These are phyloP conservation scores for Monosporascus sp. DNA, from an alignment of 2,329 filamentous ascomycete species.

Conservation along the genomic window DNA sequence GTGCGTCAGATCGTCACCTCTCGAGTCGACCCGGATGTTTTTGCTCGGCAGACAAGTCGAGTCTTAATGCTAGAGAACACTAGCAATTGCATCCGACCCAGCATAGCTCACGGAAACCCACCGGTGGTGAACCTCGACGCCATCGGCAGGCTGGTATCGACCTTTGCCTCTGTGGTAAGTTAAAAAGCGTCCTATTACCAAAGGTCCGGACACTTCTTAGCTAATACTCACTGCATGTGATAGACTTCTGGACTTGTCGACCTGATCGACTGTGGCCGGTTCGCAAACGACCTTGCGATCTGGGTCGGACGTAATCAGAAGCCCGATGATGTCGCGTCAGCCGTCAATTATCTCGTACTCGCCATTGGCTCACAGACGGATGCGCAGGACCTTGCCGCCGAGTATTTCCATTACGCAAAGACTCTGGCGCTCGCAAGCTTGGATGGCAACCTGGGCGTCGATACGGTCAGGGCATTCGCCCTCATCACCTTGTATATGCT, in stretches of 20 bases:
- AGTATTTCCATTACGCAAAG: conserved; percentile 47
- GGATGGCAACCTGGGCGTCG: conserved; percentile 42
- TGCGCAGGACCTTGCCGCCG: conserved; percentile 36
- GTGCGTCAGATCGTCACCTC: conserved; percentile 47
- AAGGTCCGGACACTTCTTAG: too few species aligned
- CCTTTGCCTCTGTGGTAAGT: conserved; percentile 22
- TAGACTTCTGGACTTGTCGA: conserved; percentile 43
- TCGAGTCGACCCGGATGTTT: conserved; percentile 43
- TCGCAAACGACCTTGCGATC: conserved; percentile 35
- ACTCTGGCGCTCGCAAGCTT: conserved; percentile 40
- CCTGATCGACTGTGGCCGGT: conserved; percentile 37
- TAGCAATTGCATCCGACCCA: conserved; percentile 21
- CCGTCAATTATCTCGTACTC: conserved; percentile 45
- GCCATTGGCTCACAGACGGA: conserved; percentile 43
- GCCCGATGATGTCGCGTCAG: conserved; percentile 33
- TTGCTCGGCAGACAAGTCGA: conserved; percentile 45
- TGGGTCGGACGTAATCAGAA: conserved; percentile 35
- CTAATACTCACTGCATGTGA: neutral
- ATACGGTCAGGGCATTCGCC: conserved; percentile 45
- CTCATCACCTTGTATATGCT: conserved; percentile 51
- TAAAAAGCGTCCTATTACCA: neutral
- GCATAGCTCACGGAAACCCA: conserved; percentile 8
- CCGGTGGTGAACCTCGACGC: conserved; percentile 14
- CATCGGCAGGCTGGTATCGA: conserved; percentile 13
- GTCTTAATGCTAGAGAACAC: conserved; percentile 47